Evolutionary conservation across 2,329 filamentous ascomycete species (phyloP).

Genomic region (Huntiella savannae): DNA sequence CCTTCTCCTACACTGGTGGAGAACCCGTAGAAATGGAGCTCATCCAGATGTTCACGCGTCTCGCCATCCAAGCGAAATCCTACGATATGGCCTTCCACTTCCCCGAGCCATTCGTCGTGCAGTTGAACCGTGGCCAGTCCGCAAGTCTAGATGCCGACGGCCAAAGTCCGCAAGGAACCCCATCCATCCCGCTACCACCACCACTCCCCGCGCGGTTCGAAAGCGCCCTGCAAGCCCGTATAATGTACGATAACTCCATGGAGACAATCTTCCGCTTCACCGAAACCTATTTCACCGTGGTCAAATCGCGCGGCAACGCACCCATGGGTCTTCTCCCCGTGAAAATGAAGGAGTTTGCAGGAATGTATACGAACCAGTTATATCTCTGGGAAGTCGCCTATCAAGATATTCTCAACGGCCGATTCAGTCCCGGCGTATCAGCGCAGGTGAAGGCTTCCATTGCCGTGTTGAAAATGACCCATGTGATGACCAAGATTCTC

Average conservation of each 20-base stretch:
- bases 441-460: constrained; percentile 40
- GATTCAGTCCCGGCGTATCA: constrained; percentile 28
- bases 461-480: constrained; percentile 42
- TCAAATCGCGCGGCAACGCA: constrained; percentile 24
- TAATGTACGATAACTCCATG: constrained; percentile 35
- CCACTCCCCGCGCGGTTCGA: constrained; percentile 26
- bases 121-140: constrained; percentile 19
- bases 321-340: constrained; percentile 34
- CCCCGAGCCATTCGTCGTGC: constrained; percentile 40
- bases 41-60: constrained; percentile 41
- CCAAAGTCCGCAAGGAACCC: background rate
- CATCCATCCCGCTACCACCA: background rate
- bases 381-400: constrained; percentile 38
- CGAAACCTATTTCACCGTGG: constrained; percentile 30
- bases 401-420: constrained; percentile 31
- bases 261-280: constrained; percentile 39
- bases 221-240: constrained; percentile 33
- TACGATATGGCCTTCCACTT: constrained; percentile 53
- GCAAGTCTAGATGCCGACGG: background rate
- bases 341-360: constrained; percentile 28
- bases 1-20: constrained; percentile 14
- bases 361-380: constrained; percentile 29
- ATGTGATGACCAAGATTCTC: constrained; percentile 36
- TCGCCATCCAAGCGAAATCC: constrained; percentile 46
- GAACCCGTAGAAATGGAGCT: constrained; percentile 39